These are phyloP conservation scores for Neofusicoccum cordaticola DNA, from an alignment of 2,329 filamentous ascomycete genomes.

Conservation along the genomic window DNA sequence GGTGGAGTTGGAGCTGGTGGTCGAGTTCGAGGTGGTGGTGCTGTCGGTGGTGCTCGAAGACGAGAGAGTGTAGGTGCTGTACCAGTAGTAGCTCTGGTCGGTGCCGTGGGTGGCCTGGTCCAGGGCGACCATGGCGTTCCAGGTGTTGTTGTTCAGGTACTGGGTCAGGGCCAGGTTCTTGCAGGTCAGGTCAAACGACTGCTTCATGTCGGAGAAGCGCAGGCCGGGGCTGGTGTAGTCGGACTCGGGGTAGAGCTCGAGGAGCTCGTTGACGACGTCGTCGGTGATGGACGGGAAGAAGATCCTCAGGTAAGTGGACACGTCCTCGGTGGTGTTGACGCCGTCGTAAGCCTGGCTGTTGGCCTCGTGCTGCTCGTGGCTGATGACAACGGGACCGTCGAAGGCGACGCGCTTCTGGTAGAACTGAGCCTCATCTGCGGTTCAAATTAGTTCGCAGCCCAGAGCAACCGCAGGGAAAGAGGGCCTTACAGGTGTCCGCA, in stretches of 20 bases:
- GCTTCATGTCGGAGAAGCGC: conserved; percentile 37
- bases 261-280: conserved; percentile 28
- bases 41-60: neutral
- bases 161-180: conserved; percentile 36
- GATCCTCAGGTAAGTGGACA: conserved; percentile 29
- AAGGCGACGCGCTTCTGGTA: conserved; percentile 39
- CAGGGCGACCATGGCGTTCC: conserved; percentile 36
- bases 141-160: conserved; percentile 36
- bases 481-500: conserved; percentile 28
- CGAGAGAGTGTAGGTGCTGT: conserved; percentile 19
- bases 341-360: conserved; percentile 31
- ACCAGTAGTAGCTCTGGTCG: conserved; percentile 38
- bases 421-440: conserved; percentile 31
- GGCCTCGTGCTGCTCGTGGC: conserved; percentile 36
- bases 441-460: neutral
- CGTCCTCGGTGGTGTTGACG: conserved; percentile 33
- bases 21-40: neutral
- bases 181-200: conserved; percentile 34
- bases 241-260: conserved; percentile 32
- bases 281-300: conserved; percentile 38
- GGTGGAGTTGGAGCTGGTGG: conserved; percentile 22
- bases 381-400: conserved; percentile 34
- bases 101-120: conserved; percentile 35
- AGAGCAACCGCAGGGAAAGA: neutral
- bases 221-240: conserved; percentile 36